These are phyloP conservation scores for Atkinsonella texensis DNA, from an alignment of 2,329 filamentous ascomycete species.

Conservation along the genomic window DNA sequence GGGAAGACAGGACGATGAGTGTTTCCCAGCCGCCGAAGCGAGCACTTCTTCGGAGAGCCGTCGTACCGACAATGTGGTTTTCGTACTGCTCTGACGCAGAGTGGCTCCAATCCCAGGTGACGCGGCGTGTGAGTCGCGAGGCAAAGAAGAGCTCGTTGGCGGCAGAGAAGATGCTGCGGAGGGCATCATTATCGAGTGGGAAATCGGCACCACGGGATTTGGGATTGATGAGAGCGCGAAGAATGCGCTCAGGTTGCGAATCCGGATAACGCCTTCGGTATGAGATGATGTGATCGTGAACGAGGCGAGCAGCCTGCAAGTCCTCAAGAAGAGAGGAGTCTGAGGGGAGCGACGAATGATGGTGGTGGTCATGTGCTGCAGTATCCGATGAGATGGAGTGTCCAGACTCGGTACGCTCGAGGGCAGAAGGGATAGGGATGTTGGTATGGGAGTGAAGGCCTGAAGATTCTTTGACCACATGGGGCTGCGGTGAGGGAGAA, in stretches of 20 bases:
- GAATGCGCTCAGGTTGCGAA: constrained; percentile 44
- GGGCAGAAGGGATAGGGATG: constrained; percentile 10
- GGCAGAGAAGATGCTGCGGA: constrained; percentile 46
- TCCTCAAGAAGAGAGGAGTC: constrained; percentile 21
- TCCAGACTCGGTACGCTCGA: constrained; percentile 39
- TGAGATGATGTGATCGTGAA: constrained; percentile 33
- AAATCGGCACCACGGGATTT: constrained; percentile 34
- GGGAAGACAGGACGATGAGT: constrained; percentile 47
- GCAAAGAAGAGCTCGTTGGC: constrained; percentile 53
- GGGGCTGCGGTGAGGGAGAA: constrained; percentile 11
- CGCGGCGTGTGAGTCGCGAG: constrained; percentile 41
- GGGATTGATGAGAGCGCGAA: constrained; percentile 43
- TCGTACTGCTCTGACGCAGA: constrained; percentile 36
- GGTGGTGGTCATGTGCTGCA: constrained; percentile 12
- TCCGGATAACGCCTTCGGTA: constrained; percentile 32
- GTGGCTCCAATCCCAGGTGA: constrained; percentile 51
- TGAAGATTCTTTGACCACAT: background rate
- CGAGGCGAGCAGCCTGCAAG: constrained; percentile 34
- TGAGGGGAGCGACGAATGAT: constrained; percentile 17
- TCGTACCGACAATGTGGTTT: constrained; percentile 48
- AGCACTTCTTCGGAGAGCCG: constrained; percentile 39
- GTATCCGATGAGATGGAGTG: constrained; percentile 33
- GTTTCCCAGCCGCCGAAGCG: constrained; percentile 45
- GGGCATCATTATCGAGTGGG: constrained; percentile 42
- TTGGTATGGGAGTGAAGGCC: background rate